Base-by-base conservation (phyloP, 1,284 basidiomycete genomes). In the Pseudozyma thailandica region DNA sequence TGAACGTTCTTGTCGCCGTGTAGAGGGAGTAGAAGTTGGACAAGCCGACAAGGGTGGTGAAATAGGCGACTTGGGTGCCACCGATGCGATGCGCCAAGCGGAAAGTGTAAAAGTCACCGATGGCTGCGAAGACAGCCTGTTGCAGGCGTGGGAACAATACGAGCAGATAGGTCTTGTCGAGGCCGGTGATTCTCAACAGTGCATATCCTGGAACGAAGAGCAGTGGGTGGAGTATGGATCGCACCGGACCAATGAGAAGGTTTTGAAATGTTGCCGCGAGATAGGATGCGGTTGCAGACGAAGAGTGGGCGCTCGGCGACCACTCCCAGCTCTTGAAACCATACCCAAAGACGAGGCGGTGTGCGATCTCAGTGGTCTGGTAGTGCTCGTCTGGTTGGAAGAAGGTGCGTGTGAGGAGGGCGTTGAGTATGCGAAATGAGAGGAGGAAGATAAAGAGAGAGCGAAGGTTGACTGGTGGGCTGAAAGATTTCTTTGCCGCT, bases 371-470 rank as follows among this genome's bases (percentile, higher is more conserved):
- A 39, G 96, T 87, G 9, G 93, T 89, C 82, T 99, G 96, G 78
- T 91, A 98, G 84, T 92, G 96, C 84, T 98, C 96, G 84, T 99
- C 96, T 2, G 96, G 95, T 82, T 98, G 94, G 83, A 98, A 98
- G 85, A 91, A 92, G 0, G 94, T 93, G 48, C 88, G 87, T 0
- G 92, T 94, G 23, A 86, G 84, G 13, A 94, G 79, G 0, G 91
- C 90, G 33, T 85, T 78, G 10, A 83, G 28, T 5, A 84, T 38
- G 16, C 87, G 83, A 44, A 87, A 55, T 3, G 59, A 23, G 30
- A 86, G 69, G 1, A 84, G 63, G 25, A 57, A 57, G 50, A 35
- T 5, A 20, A 72, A 57, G 15, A 72, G 46, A 15, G 41, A 57
- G 6, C 27, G 25, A 6, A 56, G 52, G 35, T 54, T 44, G 35